Evolutionary conservation across 176 grass and related monocot genomes (phyloP).

Genomic region (Triticum monococcum): DNA sequence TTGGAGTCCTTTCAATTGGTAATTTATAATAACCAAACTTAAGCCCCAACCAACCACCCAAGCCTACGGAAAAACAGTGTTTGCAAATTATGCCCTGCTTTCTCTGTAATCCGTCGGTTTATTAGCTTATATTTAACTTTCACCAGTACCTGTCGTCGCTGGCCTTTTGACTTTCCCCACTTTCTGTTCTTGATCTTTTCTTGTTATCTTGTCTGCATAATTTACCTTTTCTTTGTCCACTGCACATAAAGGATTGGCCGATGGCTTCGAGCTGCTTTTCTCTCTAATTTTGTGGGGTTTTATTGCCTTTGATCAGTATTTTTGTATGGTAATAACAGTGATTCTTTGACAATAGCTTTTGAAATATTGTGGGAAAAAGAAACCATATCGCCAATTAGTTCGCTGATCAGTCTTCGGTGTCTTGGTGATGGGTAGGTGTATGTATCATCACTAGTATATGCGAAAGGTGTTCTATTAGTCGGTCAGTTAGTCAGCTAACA

Average conservation of each 20-base stretch:
- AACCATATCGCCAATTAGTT: not conserved
- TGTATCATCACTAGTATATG: not conserved
- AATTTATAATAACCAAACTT: not conserved
- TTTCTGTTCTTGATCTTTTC: not conserved
- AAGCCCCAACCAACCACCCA: not conserved
- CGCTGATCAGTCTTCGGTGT: not conserved
- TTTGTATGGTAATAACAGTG: not conserved
- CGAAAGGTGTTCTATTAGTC: not conserved
- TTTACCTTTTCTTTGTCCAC: constrained; percentile 2
- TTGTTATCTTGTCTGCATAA: constrained; percentile 13
- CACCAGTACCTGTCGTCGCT: constrained; percentile 1
- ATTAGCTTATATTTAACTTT: constrained; percentile 23
- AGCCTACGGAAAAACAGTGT: not conserved
- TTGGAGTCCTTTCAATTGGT: not conserved
- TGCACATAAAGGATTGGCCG: not conserved
- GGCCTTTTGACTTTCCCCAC: constrained; percentile 1
- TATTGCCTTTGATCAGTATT: not conserved
- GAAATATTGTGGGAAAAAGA: not conserved
- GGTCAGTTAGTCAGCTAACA: not conserved
- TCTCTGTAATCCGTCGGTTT: constrained; percentile 21
- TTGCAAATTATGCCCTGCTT: constrained; percentile 17
- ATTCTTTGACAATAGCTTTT: not conserved
- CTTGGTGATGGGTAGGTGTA: not conserved
- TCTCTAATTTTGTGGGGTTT: not conserved
- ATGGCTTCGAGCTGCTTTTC: not conserved